Percentiles rank a stretch among this genome's conserved stretches.
Conservation (phyloP, 495 filamentous ascomycete genomes). For the Patellaria atrata region DNA sequence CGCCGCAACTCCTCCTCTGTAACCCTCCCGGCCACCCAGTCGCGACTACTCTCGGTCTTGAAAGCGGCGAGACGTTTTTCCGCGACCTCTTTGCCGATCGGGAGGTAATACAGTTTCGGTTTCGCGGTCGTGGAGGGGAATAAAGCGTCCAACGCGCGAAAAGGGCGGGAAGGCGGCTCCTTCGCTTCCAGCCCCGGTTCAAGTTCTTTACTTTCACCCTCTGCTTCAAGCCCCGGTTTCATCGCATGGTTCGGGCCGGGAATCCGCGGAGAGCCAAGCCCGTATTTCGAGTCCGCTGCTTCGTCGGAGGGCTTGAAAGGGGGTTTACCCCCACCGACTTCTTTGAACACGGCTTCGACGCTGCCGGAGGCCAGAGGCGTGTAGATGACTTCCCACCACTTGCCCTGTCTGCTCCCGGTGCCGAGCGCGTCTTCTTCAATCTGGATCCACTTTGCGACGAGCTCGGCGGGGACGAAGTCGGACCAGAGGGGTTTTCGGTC, state of each 20-base stretch:
- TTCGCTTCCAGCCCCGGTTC: no score
- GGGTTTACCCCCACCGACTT: conserved; percentile 17
- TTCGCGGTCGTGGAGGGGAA: conserved; percentile 44
- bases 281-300: no score
- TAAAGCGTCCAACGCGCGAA: conserved; percentile 43
- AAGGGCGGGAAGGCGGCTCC: no score
- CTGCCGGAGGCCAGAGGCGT: conserved; percentile 40
- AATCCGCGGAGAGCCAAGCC: no score
- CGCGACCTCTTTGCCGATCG: conserved; percentile 38
- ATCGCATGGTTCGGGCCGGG: no score
- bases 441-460: conserved; percentile 58
- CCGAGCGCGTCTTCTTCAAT: conserved; percentile 43
- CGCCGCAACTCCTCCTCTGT: no score
- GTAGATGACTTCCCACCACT: conserved; percentile 61
- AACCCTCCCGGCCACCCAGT: no score
- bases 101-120: conserved; percentile 55
- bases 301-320: background rate
- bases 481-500: conserved; percentile 74
- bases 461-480: conserved; percentile 75
- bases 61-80: conserved; percentile 55
- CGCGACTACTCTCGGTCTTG: conserved; percentile 36
- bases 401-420: conserved; percentile 32
- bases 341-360: conserved; percentile 30
- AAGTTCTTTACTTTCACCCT: no score
- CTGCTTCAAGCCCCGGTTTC: no score